Evolutionary conservation across 2,329 filamentous ascomycete genomes (phyloP).

Genomic region (Macrophomina tecta): DNA sequence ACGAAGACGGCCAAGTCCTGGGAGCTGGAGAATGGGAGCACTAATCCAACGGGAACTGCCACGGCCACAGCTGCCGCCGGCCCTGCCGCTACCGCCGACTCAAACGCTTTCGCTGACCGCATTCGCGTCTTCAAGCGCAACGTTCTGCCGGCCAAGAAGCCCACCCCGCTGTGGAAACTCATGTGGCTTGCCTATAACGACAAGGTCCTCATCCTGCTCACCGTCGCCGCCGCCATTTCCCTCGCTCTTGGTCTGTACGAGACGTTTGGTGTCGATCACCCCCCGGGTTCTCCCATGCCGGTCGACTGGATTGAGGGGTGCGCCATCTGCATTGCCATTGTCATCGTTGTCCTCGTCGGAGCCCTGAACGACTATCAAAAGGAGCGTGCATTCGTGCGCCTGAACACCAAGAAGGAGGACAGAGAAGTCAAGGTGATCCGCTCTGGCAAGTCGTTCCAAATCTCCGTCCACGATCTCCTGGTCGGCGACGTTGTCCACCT

Average conservation of each 20-base stretch:
- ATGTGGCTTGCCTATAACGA: constrained; percentile 86
- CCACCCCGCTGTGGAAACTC: constrained; percentile 71
- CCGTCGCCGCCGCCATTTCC: constrained; percentile 74
- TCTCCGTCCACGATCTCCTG: constrained; percentile 70
- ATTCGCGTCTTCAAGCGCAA: constrained; percentile 74
- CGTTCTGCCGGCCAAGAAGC: constrained; percentile 70
- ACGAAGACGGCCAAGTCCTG: constrained; percentile 36
- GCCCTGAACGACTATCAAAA: constrained; percentile 47
- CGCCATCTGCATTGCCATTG: constrained; percentile 46
- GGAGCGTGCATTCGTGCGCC: constrained; percentile 42
- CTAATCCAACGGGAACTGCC: constrained; percentile 32
- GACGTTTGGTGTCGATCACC: constrained; percentile 50
- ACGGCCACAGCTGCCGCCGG: constrained; percentile 33
- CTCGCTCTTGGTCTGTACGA: constrained; percentile 75
- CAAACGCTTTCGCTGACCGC: constrained; percentile 62
- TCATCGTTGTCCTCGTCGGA: constrained; percentile 46
- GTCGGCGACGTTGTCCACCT: constrained; percentile 74
- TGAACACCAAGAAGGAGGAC: constrained; percentile 46
- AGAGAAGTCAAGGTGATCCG: constrained; percentile 56
- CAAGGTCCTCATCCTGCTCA: constrained; percentile 76
- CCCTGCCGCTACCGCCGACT: constrained; percentile 15
- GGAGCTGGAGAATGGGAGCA: constrained; percentile 30
- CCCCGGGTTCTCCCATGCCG: constrained; percentile 33
- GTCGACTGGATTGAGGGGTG: constrained; percentile 46
- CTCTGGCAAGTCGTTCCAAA: constrained; percentile 67